Base-by-base conservation (phyloP, 2,329 filamentous ascomycete species). In the Penicillium sp. region DNA sequence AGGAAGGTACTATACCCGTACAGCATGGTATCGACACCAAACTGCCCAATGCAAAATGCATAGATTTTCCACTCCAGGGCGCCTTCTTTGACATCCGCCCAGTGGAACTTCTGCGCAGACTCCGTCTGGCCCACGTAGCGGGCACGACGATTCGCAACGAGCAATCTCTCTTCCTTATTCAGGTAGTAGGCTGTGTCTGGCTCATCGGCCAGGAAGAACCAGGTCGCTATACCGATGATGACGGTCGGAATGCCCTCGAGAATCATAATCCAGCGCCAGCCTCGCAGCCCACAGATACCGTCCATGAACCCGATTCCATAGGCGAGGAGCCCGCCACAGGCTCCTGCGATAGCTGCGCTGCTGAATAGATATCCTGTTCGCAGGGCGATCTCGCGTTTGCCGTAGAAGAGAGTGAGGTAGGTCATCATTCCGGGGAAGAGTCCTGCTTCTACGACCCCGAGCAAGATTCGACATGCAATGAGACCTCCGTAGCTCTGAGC, bases 1-100 rank as follows among this genome's bases (percentile, higher is more conserved):
- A 91, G 69, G 61, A 90, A 90, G 0, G 85, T 89, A 40, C 81
- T 85, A 65, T 82, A 89, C 4, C 86, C 85, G 59, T 90, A 90
- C 0, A 90, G 74, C 80, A 89, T 86, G 1, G 83, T 87, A 59
- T 89, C 85, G 13, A 78, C 76, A 4, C 85, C 84, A 60, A 89
- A 89, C 63, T 88, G 84, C 4, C 74, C 84, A 29, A 81, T 65
- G 52, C 77, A 83, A 62, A 89, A 89, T 1, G 77, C 69, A 75
- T 82, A 88, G 20, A 87, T 79, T 63, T 86, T 89, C 85, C 85
- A 89, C 66, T 91, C 87, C 52, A 73, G 77, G 49, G 87, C 80
- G 0, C 82, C 85, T 45, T 78, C 78, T 52, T 75, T 70, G 60
- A 87, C 84, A 58, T 90, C 86, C 7, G 69, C 64, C 68, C 77